phyloP scores from a whole-genome alignment of 2,329 filamentous ascomycete species.

The Rugonectria rugulosa region DNA sequence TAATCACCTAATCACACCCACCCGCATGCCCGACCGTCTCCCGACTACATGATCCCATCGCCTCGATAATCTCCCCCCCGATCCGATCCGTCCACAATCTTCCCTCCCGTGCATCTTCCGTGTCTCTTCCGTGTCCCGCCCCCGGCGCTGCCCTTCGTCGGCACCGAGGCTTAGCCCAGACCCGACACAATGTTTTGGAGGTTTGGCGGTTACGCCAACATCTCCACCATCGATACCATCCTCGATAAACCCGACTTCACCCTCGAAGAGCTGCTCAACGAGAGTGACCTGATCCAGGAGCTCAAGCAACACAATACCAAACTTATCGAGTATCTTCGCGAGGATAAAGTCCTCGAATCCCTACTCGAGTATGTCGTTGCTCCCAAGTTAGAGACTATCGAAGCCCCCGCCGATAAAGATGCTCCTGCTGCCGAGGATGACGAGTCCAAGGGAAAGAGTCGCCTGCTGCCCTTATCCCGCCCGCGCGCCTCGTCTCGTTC shows the following conservation, averaged over 20 bases:
- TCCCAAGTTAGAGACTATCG: conserved; percentile 68
- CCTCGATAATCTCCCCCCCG: conserved; percentile 29
- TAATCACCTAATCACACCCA: conserved; percentile 12
- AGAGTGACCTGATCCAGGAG: conserved; percentile 95
- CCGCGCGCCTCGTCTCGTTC: conserved; percentile 62
- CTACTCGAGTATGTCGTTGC: conserved; percentile 93
- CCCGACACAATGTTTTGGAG: conserved; percentile 94
- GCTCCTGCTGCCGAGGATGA: conserved; percentile 60
- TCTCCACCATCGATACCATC: conserved; percentile 94
- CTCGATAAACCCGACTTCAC: conserved; percentile 97
- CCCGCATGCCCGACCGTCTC: conserved; percentile 26
- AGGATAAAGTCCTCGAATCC: conserved; percentile 82
- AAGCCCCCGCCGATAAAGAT: conserved; percentile 54
- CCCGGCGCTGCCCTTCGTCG: conserved; percentile 43
- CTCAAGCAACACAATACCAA: conserved; percentile 98
- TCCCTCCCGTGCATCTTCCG: conserved; percentile 11
- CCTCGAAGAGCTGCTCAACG: conserved; percentile 93
- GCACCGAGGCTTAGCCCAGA: conserved; percentile 42
- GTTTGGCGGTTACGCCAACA: conserved; percentile 98
- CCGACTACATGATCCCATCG: conserved; percentile 40
- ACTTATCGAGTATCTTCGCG: conserved; percentile 93
- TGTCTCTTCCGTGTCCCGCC: conserved; percentile 24
- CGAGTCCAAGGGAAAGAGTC: conserved; percentile 55
- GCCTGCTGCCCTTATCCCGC: conserved; percentile 57
- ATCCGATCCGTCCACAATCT: conserved; percentile 18